Percentiles rank a stretch among this genome's conserved stretches.
Evolutionary conservation across 2,329 filamentous ascomycete genomes (phyloP).

Genomic region (Alternaria rosae): DNA sequence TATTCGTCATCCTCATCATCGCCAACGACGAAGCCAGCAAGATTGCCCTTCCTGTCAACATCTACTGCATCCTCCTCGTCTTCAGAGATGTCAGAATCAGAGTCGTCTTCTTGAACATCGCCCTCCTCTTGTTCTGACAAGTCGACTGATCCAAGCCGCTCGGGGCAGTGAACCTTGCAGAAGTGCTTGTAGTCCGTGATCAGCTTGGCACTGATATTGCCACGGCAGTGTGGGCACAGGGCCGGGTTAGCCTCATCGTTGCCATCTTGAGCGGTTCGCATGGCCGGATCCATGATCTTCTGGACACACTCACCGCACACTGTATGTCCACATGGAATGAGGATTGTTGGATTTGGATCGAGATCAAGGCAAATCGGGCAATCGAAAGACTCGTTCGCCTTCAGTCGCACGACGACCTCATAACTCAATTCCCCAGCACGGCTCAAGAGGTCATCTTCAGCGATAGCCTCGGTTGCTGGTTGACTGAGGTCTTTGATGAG

Average conservation of each 20-base stretch:
- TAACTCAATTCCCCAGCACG: constrained; percentile 68
- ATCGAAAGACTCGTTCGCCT: constrained; percentile 68
- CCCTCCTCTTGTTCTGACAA: constrained; percentile 25
- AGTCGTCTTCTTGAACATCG: constrained; percentile 41
- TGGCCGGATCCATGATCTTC: constrained; percentile 69
- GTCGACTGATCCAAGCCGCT: constrained; percentile 52
- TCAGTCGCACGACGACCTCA: constrained; percentile 73
- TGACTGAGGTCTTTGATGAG: constrained; percentile 71
- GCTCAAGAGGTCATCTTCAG: constrained; percentile 64
- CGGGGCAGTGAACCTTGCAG: constrained; percentile 72
- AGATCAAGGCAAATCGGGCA: constrained; percentile 85
- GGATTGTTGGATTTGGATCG: constrained; percentile 76
- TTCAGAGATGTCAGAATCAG: constrained; percentile 42
- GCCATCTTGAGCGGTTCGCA: constrained; percentile 55
- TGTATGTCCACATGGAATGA: constrained; percentile 83
- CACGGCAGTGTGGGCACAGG: constrained; percentile 80
- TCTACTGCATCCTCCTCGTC: constrained; percentile 51
- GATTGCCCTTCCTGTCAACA: constrained; percentile 41
- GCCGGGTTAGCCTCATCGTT: constrained; percentile 60
- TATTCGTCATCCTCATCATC: constrained; percentile 51
- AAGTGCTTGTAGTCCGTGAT: constrained; percentile 79
- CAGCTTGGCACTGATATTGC: constrained; percentile 68
- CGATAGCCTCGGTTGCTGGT: constrained; percentile 66
- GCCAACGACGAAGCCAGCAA: constrained; percentile 66
- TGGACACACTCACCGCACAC: constrained; percentile 80